Evolutionary conservation across 805 yeast species (phyloP).

Genomic region (Teunomyces atbi): DNA sequence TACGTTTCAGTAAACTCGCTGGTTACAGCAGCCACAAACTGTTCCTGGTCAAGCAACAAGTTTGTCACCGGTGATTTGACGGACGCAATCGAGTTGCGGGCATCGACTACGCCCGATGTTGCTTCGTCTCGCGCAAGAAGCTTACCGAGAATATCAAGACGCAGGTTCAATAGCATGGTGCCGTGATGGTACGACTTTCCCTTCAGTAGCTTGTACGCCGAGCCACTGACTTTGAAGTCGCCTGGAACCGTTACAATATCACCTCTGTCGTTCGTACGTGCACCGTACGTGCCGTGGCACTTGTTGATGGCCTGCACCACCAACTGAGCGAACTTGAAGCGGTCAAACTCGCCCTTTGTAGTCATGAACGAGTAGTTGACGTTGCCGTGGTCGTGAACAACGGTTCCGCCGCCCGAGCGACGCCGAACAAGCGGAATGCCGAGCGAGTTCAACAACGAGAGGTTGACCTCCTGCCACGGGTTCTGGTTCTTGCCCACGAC

Average conservation of each 20-base stretch:
- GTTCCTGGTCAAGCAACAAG: conserved; percentile 43
- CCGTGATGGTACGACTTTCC: conserved; percentile 94
- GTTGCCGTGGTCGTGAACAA: conserved; percentile 90
- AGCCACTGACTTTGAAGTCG: conserved; percentile 74
- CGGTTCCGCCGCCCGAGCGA: conserved; percentile 94
- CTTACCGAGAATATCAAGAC: conserved; percentile 57
- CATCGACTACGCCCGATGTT: conserved; percentile 39
- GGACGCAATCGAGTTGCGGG: conserved; percentile 62
- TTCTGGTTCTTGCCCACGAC: conserved; percentile 96
- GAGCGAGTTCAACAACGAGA: conserved; percentile 49
- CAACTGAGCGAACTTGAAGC: conserved; percentile 52
- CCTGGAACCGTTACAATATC: conserved; percentile 56
- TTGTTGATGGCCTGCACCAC: conserved; percentile 36
- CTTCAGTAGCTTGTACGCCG: conserved; percentile 82
- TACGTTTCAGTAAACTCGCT: conserved; percentile 38
- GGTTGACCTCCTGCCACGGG: conserved; percentile 83
- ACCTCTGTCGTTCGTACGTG: conserved; percentile 69
- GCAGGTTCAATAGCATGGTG: conserved; percentile 78
- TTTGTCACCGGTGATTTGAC: conserved; percentile 81
- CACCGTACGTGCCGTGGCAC: conserved; percentile 13
- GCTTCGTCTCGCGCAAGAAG: conserved; percentile 51
- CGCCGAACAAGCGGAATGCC: conserved; percentile 73
- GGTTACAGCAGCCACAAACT: conserved; percentile 46
- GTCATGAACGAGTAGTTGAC: conserved; percentile 82
- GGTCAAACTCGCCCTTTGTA: conserved; percentile 59